A percentile compares a stretch with the other conserved stretches of the same genome.
Evolutionary conservation across 139 green algal genomes (phyloP).

Genomic region (Raphidocelis subcapitata): DNA sequence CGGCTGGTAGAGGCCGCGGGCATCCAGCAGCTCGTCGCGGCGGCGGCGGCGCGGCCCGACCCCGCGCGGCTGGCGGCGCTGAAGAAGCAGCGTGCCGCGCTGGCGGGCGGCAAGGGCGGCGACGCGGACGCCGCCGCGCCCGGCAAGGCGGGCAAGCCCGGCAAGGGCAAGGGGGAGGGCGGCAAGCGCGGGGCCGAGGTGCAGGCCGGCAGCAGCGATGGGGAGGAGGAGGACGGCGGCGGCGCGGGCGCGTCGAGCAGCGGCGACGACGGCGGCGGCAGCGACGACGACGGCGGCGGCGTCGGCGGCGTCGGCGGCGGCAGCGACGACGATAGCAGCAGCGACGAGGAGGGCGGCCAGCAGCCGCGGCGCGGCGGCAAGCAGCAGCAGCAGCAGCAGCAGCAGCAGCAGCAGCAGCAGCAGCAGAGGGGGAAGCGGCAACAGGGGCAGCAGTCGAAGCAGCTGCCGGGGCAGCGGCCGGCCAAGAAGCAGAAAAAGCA

Average conservation of each 20-base stretch:
- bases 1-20: conserved; percentile 23
- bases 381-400: conserved; percentile 1
- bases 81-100: conserved; percentile 16
- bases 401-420: neutral
- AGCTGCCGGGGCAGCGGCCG: too few relatives aligned
- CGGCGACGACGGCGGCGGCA: too few relatives aligned
- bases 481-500: too few relatives aligned
- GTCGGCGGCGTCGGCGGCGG: too few relatives aligned
- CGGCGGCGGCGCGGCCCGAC: conserved; percentile 24
- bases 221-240: too few relatives aligned
- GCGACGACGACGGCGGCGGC: neutral
- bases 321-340: neutral
- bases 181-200: too few relatives aligned
- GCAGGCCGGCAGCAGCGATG: too few relatives aligned
- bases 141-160: too few relatives aligned
- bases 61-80: conserved; percentile 24
- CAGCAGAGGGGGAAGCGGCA: neutral
- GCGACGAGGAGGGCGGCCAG: neutral
- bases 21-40: conserved; percentile 33
- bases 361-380: neutral
- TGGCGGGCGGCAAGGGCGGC: conserved; percentile 4
- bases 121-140: too few relatives aligned
- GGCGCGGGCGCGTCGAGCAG: too few relatives aligned
- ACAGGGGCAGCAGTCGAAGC: neutral
- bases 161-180: too few relatives aligned